phyloP scores from a whole-genome alignment of 2,329 filamentous ascomycete genomes.

The Plenodomus lindquistii region DNA sequence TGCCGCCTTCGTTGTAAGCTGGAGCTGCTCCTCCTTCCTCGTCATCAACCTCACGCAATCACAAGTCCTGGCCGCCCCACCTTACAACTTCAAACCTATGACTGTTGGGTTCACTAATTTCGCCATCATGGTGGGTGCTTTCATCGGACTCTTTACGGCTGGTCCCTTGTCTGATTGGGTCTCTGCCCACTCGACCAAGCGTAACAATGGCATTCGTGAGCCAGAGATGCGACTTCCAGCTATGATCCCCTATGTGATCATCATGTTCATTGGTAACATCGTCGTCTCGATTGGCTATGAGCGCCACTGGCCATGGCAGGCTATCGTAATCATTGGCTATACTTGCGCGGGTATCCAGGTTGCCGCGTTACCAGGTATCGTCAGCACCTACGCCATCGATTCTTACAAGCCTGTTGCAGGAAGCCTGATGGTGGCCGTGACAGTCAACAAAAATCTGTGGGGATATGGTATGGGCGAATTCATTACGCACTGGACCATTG shows the following conservation, averaged over 20 bases:
- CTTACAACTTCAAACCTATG: conserved; percentile 58
- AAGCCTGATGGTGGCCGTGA: conserved; percentile 63
- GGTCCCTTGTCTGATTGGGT: conserved; percentile 63
- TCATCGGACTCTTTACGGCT: conserved; percentile 60
- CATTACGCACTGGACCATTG: conserved; percentile 57
- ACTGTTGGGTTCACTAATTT: conserved; percentile 62
- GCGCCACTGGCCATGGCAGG: conserved; percentile 58
- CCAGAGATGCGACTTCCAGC: conserved; percentile 62
- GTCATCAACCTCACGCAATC: conserved; percentile 64
- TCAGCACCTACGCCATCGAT: conserved; percentile 63
- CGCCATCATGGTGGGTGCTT: conserved; percentile 57
- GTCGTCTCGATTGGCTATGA: conserved; percentile 59
- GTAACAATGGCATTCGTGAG: conserved; percentile 60
- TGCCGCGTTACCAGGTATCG: conserved; percentile 63
- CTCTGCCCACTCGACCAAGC: conserved; percentile 56
- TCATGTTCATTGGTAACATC: conserved; percentile 63
- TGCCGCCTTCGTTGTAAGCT: conserved; percentile 64
- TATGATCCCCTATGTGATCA: conserved; percentile 60
- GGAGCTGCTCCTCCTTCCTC: conserved; percentile 61
- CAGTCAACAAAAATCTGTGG: conserved; percentile 67
- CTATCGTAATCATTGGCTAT: conserved; percentile 63
- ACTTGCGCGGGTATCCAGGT: conserved; percentile 62
- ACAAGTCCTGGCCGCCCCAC: conserved; percentile 59
- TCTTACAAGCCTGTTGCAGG: conserved; percentile 67
- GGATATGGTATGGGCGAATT: conserved; percentile 64